Base-by-base conservation (phyloP, 176 grass and related monocot species). In the Avena atlantica region DNA sequence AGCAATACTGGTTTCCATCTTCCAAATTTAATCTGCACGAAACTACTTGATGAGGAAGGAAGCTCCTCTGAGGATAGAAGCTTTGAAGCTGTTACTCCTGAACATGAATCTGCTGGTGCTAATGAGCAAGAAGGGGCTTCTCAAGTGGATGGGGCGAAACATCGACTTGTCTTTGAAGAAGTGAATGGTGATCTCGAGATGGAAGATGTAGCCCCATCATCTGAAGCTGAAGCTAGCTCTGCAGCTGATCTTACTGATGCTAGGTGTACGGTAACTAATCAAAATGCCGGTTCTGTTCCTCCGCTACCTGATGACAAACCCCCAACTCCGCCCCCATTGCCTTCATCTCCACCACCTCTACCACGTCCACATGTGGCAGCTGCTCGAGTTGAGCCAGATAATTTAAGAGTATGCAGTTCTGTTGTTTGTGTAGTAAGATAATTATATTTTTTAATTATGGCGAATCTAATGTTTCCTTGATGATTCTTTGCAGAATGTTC, bases 11-110 rank as follows among this genome's bases (percentile, higher is more conserved):
- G 94, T 89, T 91, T 98, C 81, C 79, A 96, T 81, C 87, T 98
- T 84, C 90, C 87, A 36, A 87, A 88, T 67, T 91, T 95, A 70
- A 87, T 98, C 68, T 81, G 36, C 70, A 82, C 90, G 49, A 94
- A 89, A 79, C 47, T 98, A 65, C 80, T 94, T 79, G 96, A 94
- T 76, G 88, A 90, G 78, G 96, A 98, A 88, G 93, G 70, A 76
- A 89, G 79, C 81, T 80, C 89, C 79, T 94, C 89, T 62, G 93
- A 93, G 79, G 93, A 98, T 73, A 92, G 83, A 79, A 89, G 88
- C 81, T 98, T 98, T 49, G 97, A 98, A 88, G 97, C 90, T 78
- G 92, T 98, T 85, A 98, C 96, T 78, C 96, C 96, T 84, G 96
- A 96, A 84, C 81, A 66, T 69, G 81, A 89, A 81, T 66, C 79